Evolutionary conservation across 1,139 yeast genomes (phyloP).

Genomic region (Candida sp.): DNA sequence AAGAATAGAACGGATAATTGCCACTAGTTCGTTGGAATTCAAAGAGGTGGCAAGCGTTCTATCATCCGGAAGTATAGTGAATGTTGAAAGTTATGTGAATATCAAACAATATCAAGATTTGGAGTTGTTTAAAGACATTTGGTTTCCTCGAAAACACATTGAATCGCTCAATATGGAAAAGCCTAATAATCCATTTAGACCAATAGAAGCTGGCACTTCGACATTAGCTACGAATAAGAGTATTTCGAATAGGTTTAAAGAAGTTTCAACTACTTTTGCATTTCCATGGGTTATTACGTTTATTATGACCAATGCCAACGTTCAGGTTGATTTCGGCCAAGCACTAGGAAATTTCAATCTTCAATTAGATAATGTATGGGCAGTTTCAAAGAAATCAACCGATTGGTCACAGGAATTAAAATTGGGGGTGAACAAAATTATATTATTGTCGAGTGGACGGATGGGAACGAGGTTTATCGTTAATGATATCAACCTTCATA

Average conservation of each 20-base stretch:
- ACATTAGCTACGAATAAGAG: conserved; percentile 31
- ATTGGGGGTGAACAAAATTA: conserved; percentile 54
- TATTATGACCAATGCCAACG: conserved; percentile 47
- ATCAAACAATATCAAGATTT: conserved; percentile 86
- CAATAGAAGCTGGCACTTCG: conserved; percentile 6
- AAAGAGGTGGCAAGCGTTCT: conserved; percentile 34
- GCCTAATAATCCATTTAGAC: conserved; percentile 1
- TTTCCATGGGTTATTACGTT: conserved; percentile 76
- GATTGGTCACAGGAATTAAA: conserved; percentile 74
- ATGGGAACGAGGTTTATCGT: conserved; percentile 66
- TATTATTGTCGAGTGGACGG: conserved; percentile 66
- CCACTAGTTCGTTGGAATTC: conserved; percentile 35
- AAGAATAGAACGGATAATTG: conserved; percentile 48
- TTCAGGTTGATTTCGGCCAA: conserved; percentile 77
- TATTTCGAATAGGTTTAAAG: conserved; percentile 51
- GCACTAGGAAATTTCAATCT: conserved; percentile 69
- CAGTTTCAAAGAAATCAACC: conserved; percentile 61
- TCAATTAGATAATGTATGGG: conserved; percentile 60
- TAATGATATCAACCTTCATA: conserved; percentile 49
- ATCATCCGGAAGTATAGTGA: conserved; percentile 54
- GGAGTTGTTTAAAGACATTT: conserved; percentile 77
- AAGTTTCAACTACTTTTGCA: conserved; percentile 62
- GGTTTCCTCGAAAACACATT: conserved; percentile 51
- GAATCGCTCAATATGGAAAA: conserved; percentile 1
- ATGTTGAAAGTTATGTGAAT: conserved; percentile 63